These are phyloP conservation scores for Aristolochia californica DNA, from an alignment of 164 flowering plant genomes.

Conservation along the genomic window DNA sequence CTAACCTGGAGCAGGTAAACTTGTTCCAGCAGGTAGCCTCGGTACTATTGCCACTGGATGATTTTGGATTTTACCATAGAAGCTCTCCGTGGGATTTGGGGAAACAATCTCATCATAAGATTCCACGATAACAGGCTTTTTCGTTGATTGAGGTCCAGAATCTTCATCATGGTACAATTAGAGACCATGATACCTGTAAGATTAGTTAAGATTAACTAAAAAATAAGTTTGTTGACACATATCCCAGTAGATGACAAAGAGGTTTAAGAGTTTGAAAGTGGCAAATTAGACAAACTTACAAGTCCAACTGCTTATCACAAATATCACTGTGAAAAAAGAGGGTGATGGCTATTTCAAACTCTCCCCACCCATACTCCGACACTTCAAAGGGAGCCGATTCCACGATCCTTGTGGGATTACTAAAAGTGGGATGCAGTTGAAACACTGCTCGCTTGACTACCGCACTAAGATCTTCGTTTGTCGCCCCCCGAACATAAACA, in stretches of 20 bases:
- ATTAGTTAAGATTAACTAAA: background rate
- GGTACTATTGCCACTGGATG: constrained; percentile 75
- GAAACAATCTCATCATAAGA: constrained; percentile 81
- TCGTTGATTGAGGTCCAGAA: constrained; percentile 64
- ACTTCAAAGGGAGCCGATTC: constrained; percentile 79
- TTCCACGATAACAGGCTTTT: constrained; percentile 86
- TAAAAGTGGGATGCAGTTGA: constrained; percentile 82
- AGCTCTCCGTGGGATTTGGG: constrained; percentile 65
- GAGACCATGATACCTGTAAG: constrained; percentile 59
- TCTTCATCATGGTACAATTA: constrained; percentile 83
- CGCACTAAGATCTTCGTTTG: constrained; percentile 74
- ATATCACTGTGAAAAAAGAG: constrained; percentile 66
- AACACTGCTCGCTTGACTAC: constrained; percentile 64
- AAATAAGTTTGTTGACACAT: background rate
- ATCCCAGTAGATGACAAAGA: no score
- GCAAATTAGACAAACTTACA: constrained; percentile 43
- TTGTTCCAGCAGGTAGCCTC: constrained; percentile 47
- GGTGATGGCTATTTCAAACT: constrained; percentile 79
- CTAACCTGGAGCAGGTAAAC: constrained; percentile 50
- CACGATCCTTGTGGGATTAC: constrained; percentile 68
- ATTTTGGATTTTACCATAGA: constrained; percentile 60
- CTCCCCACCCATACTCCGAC: constrained; percentile 91
- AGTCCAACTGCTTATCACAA: constrained; percentile 65
- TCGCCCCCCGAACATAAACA: constrained; percentile 80
- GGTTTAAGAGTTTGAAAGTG: no score